Evolutionary conservation across 805 yeast genomes (phyloP).

Genomic region (Ogataea naganishii): DNA sequence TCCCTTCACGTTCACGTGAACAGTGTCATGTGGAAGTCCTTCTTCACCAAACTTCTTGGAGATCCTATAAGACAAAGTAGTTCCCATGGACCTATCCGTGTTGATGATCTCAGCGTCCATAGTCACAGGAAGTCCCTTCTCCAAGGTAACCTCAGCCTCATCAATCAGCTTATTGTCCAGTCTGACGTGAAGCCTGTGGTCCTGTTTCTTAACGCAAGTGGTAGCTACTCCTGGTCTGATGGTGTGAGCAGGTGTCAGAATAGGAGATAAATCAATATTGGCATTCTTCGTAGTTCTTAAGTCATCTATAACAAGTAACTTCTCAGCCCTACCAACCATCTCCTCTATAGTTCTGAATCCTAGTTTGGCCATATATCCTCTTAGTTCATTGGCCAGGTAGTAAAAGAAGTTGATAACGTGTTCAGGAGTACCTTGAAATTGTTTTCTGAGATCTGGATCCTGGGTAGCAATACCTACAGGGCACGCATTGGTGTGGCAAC

Average conservation of each 20-base stretch:
- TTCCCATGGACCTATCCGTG: conserved; percentile 94
- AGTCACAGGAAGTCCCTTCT: conserved; percentile 91
- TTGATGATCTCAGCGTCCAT: conserved; percentile 90
- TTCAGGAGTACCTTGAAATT: conserved; percentile 95
- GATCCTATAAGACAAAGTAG: conserved; percentile 88
- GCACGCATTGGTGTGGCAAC: conserved; percentile 88
- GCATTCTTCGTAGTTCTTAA: conserved; percentile 83
- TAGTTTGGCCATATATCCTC: conserved; percentile 86
- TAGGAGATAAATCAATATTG: conserved; percentile 84
- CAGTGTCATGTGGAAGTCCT: conserved; percentile 92
- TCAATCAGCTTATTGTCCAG: conserved; percentile 93
- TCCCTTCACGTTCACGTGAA: conserved; percentile 85
- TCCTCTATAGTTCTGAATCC: conserved; percentile 95
- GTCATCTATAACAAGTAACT: conserved; percentile 76
- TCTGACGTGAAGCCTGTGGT: conserved; percentile 87
- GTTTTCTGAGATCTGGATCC: conserved; percentile 87
- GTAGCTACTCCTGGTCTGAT: conserved; percentile 97
- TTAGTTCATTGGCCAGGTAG: conserved; percentile 86
- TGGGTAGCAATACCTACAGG: conserved; percentile 99
- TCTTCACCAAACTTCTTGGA: conserved; percentile 89
- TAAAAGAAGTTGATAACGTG: conserved; percentile 97
- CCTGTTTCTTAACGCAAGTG: conserved; percentile 85
- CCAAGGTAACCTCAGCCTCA: conserved; percentile 91
- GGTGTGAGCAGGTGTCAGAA: conserved; percentile 93
- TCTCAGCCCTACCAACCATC: conserved; percentile 97